Evolutionary conservation across 164 flowering plant species (phyloP), one percentile per base, ranked within the genome.

Genomic region (Dillenia suffruticosa): DNA sequence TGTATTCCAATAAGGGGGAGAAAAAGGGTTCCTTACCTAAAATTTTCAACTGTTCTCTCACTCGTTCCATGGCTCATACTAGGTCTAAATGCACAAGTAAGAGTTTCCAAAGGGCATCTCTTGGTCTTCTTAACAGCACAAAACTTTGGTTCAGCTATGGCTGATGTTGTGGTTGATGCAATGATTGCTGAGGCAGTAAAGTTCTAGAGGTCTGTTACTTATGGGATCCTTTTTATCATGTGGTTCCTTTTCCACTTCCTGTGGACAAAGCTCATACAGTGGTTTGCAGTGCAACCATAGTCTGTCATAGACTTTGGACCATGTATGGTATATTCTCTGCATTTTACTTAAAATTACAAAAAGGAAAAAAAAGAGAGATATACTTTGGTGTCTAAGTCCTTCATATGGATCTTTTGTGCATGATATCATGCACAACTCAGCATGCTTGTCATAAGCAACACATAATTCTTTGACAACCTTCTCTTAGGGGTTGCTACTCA

Each of bases 111-210:
- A 54, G 59, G 69, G 72, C 76, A 76, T 49, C 83, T 92, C 48
- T 79, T 71, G 68, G 63, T 84, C 60, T 72, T 88, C 24, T 80
- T 92, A 70, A 88, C 98, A 19, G 48, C 81, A 44, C 98, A 92
- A 71, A 90, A 88, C 66, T 54, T 92, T 52, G 98, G 98, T 22
- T 85, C 98, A 22, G 98, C 98, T 52, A 90, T 88, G 92, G 85
- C 98, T 26, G 98, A 92, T 86, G 96, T 92, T 55, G 98, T 92
- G 56, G 68, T 90, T 49, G 98, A 92, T 82, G 98, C 96, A 22
- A 92, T 92, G 98, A 88, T 92, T 63, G 98, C 98, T 9, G 96
- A 92, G 79, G 93, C 98, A 40, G 93, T 77, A 51, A 76, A 87
- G 63, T 51, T 19, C 51, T 95, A 92, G 59, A 16, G 82, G 98